Evolutionary conservation across 2,329 filamentous ascomycete genomes (phyloP).

Genomic region (Neonectria neomacrospora): DNA sequence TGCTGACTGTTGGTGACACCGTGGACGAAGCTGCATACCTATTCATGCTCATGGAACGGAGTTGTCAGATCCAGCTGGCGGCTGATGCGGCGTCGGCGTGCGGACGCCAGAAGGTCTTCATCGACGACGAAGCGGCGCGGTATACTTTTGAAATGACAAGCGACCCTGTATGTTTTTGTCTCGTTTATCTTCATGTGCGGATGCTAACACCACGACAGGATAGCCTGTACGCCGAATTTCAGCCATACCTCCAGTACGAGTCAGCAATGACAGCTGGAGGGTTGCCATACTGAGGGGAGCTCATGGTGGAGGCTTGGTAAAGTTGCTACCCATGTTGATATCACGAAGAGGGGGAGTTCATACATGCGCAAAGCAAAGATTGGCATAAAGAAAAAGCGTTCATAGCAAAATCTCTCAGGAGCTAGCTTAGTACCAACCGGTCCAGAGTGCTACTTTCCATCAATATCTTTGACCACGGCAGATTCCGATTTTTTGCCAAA

Average conservation of each 20-base stretch:
- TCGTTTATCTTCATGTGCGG: fast-evolving
- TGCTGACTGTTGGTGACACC: conserved; percentile 16
- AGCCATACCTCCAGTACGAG: conserved; percentile 26
- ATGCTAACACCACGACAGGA: conserved; percentile 4
- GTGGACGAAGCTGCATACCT: conserved; percentile 27
- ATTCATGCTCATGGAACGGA: conserved; percentile 21
- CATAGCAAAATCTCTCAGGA: background rate
- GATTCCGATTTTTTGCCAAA: conserved; percentile 7
- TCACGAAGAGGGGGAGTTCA: background rate
- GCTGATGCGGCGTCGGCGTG: conserved; percentile 18
- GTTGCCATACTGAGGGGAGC: background rate
- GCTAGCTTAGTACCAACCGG: conserved; percentile 10
- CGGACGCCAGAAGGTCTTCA: conserved; percentile 9
- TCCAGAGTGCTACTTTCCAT: conserved; percentile 17
- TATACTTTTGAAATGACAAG: conserved; percentile 28
- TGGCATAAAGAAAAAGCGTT: background rate
- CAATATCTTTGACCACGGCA: conserved; percentile 15
- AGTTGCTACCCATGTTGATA: too few species aligned
- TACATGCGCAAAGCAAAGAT: background rate
- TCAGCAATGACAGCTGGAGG: conserved; percentile 1
- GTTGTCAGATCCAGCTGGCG: conserved; percentile 20
- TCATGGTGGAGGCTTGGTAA: background rate
- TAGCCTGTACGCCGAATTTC: conserved; percentile 33
- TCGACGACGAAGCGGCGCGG: conserved; percentile 9
- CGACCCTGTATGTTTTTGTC: conserved; percentile 18